Conservation (phyloP, 2,329 filamentous ascomycete species). For the Ciborinia camelliae region DNA sequence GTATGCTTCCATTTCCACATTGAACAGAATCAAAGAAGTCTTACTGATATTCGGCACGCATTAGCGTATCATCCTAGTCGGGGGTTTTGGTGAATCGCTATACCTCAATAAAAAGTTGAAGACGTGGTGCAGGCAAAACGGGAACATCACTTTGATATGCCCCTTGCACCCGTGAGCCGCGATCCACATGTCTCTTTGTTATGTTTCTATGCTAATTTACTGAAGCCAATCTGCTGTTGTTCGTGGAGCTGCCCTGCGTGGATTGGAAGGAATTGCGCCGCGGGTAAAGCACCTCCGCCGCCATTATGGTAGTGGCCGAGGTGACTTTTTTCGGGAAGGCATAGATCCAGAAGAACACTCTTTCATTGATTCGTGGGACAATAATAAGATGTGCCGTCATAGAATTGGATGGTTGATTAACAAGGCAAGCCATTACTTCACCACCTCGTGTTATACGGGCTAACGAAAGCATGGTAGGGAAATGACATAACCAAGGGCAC, state of each 20-base stretch:
- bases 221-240: constrained; percentile 28
- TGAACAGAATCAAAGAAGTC: not conserved
- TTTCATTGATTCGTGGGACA: not conserved
- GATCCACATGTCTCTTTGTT: not conserved
- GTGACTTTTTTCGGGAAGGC: constrained; percentile 8
- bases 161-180: constrained; percentile 26
- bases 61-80: constrained; percentile 27
- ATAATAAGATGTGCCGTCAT: constrained; percentile 1
- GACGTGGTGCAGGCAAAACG: constrained; percentile 26
- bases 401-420: constrained; percentile 22
- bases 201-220: constrained; percentile 4
- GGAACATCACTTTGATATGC: constrained; percentile 25
- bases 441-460: not conserved
- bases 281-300: constrained; percentile 17
- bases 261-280: constrained; percentile 23
- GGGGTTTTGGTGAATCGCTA: constrained; percentile 25
- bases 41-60: not conserved
- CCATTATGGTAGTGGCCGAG: constrained; percentile 19
- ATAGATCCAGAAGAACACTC: constrained; percentile 16
- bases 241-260: constrained; percentile 25
- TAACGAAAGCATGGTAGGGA: constrained; percentile 12
- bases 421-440: constrained; percentile 18
- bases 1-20: constrained; percentile 13
- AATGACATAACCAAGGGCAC: constrained; percentile 19
- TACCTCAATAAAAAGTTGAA: constrained; percentile 25